Base-by-base conservation (phyloP, 345 rosid species). In the Euphorbia pulcherrima region DNA sequence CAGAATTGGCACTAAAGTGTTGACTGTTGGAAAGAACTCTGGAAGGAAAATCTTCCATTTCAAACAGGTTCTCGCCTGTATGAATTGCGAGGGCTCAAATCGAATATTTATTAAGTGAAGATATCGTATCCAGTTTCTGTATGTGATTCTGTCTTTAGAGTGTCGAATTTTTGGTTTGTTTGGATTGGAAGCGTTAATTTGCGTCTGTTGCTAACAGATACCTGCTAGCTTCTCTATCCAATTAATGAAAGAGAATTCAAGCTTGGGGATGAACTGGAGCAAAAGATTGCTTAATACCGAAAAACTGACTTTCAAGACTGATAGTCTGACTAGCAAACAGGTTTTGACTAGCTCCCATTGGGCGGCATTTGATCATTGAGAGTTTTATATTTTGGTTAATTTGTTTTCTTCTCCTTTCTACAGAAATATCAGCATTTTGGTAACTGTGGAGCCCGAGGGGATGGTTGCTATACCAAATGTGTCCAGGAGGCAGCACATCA, bases 81-180 rank as follows among this genome's bases (percentile, higher is more conserved):
- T 57, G 66, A 71, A 35, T 73, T 94, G 70, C 74, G 83, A 61
- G 90, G 89, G 61, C 81, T 94, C 29, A 94, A 88, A 74, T 75
- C 97, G 13, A 40, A 71, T 73, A 73, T 86, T 76, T 84, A 91
- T 55, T 92, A 89, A 94, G 95, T 91, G 87, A 91, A 94, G 99
- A 94, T 91, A 78, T 91, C 96, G 12, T 89, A 88, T 72, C 99
- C 99, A 63, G 96, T 95, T 81, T 91, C 96, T 81, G 97, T 94
- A 91, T 79, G 95, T 89, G 74, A 55, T 60, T 58, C 50, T 60
- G 1, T 46, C n/a, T 71, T 62, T 55, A 60, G 16, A 23, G 61
- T 54, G 9, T 71, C 44, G 39, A 8, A 59, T 17, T 56, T 69
- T 64, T 39, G 23, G 20, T n/a, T 66, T 13, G 60, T 76, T n/a